Conservation (phyloP, 2,329 filamentous ascomycete species). For the Aspergillus udagawae region DNA sequence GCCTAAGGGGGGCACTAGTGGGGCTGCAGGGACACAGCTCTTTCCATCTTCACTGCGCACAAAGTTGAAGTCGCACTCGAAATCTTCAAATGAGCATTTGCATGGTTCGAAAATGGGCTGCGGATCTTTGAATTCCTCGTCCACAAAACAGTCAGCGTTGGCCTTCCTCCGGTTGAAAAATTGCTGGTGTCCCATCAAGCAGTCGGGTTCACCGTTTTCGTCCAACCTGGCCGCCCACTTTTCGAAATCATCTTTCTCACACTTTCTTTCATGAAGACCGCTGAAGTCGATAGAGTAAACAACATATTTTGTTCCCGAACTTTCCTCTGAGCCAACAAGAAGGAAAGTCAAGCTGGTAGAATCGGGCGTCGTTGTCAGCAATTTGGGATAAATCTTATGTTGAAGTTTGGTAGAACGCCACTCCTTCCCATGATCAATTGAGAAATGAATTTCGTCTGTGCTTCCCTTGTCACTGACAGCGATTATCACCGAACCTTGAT, state of each 20-base stretch:
- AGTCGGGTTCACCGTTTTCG: constrained; percentile 74
- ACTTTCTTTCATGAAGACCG: constrained; percentile 74
- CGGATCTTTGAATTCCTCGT: constrained; percentile 77
- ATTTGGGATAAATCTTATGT: constrained; percentile 64
- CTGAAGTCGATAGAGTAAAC: constrained; percentile 80
- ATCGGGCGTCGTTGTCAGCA: constrained; percentile 84
- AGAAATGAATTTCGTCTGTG: constrained; percentile 66
- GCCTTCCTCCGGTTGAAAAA: constrained; percentile 81
- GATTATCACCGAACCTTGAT: constrained; percentile 83
- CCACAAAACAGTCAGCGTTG: constrained; percentile 82
- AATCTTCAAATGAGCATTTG: constrained; percentile 78
- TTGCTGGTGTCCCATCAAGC: constrained; percentile 94
- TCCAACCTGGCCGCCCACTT: constrained; percentile 83
- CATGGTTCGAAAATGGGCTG: constrained; percentile 67
- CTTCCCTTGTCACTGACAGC: constrained; percentile 67
- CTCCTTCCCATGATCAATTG: constrained; percentile 79
- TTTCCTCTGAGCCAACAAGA: constrained; percentile 61
- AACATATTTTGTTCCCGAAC: constrained; percentile 50
- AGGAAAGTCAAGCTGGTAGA: constrained; percentile 91
- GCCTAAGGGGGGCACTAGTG: constrained; percentile 64
- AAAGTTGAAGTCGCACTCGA: constrained; percentile 97
- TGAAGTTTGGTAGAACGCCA: constrained; percentile 74
- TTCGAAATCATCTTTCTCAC: constrained; percentile 69
- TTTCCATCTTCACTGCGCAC: constrained; percentile 61
- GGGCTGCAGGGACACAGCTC: constrained; percentile 63